Percentiles rank a stretch among this genome's conserved stretches.
These are phyloP conservation scores for Chalciporus pseudorubinellus DNA, from an alignment of 768 basidiomycete species.

Conservation along the genomic window DNA sequence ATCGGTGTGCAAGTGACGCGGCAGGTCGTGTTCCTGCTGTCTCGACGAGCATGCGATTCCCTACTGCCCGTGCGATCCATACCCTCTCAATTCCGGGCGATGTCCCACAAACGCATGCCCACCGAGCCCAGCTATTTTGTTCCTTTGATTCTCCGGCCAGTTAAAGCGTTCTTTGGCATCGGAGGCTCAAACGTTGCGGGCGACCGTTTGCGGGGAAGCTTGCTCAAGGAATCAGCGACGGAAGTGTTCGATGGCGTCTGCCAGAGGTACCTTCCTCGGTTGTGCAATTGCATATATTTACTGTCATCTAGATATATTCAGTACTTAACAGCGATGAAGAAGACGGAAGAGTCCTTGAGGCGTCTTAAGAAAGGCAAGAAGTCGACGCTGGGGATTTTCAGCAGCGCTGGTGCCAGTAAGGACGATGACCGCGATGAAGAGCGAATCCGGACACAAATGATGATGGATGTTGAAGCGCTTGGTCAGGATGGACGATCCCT, in stretches of 20 bases:
- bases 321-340: conserved; percentile 81
- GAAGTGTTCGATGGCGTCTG: conserved; percentile 72
- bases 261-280: conserved; percentile 45
- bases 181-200: conserved; percentile 61
- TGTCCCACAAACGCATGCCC: conserved; percentile 69
- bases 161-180: conserved; percentile 70
- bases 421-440: conserved; percentile 84
- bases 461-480: conserved; percentile 82
- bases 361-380: conserved; percentile 88
- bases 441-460: conserved; percentile 78
- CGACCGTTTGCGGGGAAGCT: conserved; percentile 50
- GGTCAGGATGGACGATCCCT: conserved; percentile 71
- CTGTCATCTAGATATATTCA: conserved; percentile 60
- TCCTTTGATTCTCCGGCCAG: conserved; percentile 71
- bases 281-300: not conserved
- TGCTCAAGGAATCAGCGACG: conserved; percentile 48
- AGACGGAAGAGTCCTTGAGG: conserved; percentile 86
- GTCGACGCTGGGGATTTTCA: conserved; percentile 76
- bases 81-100: conserved; percentile 86
- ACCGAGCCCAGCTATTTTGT: conserved; percentile 88
- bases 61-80: conserved; percentile 84
- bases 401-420: conserved; percentile 43
- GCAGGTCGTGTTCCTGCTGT: conserved; percentile 69
- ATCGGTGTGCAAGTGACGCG: conserved; percentile 57
- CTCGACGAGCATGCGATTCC: conserved; percentile 79